phyloP scores from a whole-genome alignment of 352 stramenopile genomes.

The Poterioochromonas sp. region DNA sequence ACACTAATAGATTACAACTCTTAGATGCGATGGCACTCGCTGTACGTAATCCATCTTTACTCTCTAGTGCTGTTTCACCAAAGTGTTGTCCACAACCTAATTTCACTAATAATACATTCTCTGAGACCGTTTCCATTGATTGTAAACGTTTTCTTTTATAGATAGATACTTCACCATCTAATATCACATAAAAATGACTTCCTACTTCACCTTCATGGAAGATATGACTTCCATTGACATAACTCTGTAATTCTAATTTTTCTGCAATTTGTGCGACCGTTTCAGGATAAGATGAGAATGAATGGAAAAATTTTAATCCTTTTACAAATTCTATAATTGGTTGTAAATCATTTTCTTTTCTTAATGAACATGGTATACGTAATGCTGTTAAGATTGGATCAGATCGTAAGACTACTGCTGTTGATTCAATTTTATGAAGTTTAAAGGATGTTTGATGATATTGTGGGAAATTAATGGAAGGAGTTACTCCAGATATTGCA shows the following conservation, averaged over 20 bases:
- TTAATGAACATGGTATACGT: not conserved
- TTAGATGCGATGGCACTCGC: conserved; percentile 3
- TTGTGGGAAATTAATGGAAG: too few relatives aligned
- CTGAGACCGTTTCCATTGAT: not conserved
- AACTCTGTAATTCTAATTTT: conserved; percentile 8
- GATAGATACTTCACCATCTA: conserved; percentile 24
- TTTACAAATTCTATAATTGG: conserved; percentile 24
- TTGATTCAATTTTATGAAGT: too few relatives aligned
- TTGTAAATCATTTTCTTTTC: not conserved
- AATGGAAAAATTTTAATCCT: conserved; percentile 2
- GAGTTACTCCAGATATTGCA: too few relatives aligned
- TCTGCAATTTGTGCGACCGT: not conserved
- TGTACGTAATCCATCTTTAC: not conserved
- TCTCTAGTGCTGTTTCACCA: conserved; percentile 30
- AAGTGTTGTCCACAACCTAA: not conserved
- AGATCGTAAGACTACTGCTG: too few relatives aligned
- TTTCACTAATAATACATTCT: conserved; percentile 19
- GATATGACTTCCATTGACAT: not conserved
- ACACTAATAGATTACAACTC: not conserved
- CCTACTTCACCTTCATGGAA: conserved; percentile 22
- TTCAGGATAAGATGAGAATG: not conserved
- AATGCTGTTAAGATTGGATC: conserved; percentile 15
- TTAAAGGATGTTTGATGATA: too few relatives aligned
- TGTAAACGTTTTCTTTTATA: not conserved
- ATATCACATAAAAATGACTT: conserved; percentile 2